A percentile compares a stretch with the other conserved stretches of the same genome.
Conservation (phyloP, 345 rosid genomes). For the Acer saccharum region DNA sequence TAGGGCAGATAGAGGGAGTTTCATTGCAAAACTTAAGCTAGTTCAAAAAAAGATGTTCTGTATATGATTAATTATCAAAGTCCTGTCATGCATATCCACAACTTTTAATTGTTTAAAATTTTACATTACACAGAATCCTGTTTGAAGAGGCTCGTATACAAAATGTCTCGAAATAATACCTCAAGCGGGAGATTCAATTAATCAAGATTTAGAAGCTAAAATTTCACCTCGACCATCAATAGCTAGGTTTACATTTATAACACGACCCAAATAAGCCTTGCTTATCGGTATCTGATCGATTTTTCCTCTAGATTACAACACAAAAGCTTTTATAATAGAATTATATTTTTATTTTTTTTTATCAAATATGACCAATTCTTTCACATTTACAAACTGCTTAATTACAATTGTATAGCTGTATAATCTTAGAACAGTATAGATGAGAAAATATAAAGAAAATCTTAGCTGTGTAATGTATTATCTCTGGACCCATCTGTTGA, state of each 20-base stretch:
- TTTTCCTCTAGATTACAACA: background rate
- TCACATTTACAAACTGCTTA: background rate
- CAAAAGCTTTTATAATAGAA: too few relatives aligned
- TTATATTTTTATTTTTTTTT: background rate
- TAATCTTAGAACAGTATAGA: background rate
- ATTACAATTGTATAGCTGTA: too few relatives aligned
- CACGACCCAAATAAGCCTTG: slow-evolving; percentile 1
- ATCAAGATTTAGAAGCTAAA: slow-evolving; percentile 3
- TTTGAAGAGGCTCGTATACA: too few relatives aligned
- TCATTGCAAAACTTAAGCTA: background rate
- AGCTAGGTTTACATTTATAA: slow-evolving; percentile 13
- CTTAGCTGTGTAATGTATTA: background rate
- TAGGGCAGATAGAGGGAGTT: background rate
- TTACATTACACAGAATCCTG: background rate
- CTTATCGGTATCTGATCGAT: background rate
- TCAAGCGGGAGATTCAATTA: background rate
- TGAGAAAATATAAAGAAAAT: too few relatives aligned
- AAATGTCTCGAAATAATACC: background rate
- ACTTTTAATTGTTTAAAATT: background rate
- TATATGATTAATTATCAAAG: background rate
- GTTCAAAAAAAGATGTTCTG: too few relatives aligned
- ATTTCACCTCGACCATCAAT: slow-evolving; percentile 10
- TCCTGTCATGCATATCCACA: background rate
- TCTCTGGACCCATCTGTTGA: too few relatives aligned
- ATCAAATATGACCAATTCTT: background rate